Evolutionary conservation across 2,329 filamentous ascomycete genomes (phyloP).

Genomic region (Arthrinium phaeospermum): DNA sequence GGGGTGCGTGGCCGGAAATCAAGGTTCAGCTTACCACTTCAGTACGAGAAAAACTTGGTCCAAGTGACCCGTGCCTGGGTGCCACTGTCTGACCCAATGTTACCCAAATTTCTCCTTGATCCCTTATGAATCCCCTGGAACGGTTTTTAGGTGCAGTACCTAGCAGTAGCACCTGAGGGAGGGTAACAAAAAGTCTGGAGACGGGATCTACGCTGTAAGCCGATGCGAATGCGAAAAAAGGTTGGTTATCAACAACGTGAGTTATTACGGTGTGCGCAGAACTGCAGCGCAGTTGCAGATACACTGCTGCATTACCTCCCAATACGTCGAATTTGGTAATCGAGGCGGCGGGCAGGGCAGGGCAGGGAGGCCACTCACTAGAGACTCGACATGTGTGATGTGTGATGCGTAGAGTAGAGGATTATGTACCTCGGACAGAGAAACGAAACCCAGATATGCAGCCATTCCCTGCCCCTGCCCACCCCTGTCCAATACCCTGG

Average conservation of each 20-base stretch:
- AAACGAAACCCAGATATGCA: neutral
- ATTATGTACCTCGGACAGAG: conserved; percentile 9
- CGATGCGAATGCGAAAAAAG: neutral
- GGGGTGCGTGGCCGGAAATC: conserved; percentile 16
- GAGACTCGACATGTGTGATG: conserved; percentile 6
- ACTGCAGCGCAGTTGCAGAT: neutral
- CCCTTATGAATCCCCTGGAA: conserved; percentile 14
- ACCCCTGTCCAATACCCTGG: neutral
- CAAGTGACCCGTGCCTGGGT: conserved; percentile 20
- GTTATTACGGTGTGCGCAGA: neutral
- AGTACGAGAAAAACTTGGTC: conserved; percentile 24
- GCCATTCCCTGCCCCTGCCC: neutral
- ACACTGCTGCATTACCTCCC: neutral
- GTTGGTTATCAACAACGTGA: neutral
- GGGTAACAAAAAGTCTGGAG: neutral
- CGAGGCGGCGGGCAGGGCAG: neutral
- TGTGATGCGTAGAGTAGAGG: conserved; percentile 10
- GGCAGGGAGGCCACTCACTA: neutral
- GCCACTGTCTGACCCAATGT: conserved; percentile 24
- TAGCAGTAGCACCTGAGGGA: neutral
- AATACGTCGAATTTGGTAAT: neutral
- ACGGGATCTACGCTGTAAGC: neutral
- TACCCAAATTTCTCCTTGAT: conserved; percentile 23
- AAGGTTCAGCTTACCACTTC: conserved; percentile 23
- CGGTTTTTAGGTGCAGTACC: conserved; percentile 7